phyloP scores from a whole-genome alignment of 2,329 filamentous ascomycete species.

The Ceratocystis albifundus region DNA sequence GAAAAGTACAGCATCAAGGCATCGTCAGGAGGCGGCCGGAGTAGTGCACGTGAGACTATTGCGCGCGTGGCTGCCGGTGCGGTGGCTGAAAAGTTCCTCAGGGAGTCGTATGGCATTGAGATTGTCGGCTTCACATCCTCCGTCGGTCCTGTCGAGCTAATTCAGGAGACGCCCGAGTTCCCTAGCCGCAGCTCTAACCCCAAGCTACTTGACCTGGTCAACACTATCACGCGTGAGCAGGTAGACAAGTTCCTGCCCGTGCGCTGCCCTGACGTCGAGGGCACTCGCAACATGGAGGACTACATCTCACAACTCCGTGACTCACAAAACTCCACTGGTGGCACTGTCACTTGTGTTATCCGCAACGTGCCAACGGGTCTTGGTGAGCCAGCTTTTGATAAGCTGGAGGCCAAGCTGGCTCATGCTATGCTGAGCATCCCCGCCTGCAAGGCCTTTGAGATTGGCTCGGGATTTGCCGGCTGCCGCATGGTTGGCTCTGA shows the following conservation, averaged over 20 bases:
- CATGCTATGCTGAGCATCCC: constrained; percentile 95
- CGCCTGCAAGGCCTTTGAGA: constrained; percentile 89
- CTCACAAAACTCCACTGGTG: constrained; percentile 76
- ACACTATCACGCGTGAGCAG: constrained; percentile 57
- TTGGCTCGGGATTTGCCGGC: constrained; percentile 84
- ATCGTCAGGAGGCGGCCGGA: constrained; percentile 76
- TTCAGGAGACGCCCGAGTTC: constrained; percentile 56
- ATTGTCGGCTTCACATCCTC: constrained; percentile 85
- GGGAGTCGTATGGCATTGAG: constrained; percentile 68
- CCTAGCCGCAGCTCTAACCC: constrained; percentile 64
- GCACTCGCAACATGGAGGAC: constrained; percentile 61
- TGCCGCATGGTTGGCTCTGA: constrained; percentile 75
- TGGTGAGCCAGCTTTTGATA: constrained; percentile 91
- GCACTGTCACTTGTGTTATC: constrained; percentile 89
- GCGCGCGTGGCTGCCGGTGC: constrained; percentile 82
- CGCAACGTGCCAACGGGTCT: constrained; percentile 73
- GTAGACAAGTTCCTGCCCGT: constrained; percentile 82
- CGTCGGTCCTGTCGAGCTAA: constrained; percentile 67
- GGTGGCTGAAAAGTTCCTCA: constrained; percentile 86
- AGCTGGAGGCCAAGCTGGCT: constrained; percentile 79
- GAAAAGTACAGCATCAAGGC: constrained; percentile 96
- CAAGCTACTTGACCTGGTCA: constrained; percentile 61
- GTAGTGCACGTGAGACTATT: constrained; percentile 90
- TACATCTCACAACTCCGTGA: constrained; percentile 69
- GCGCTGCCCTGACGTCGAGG: constrained; percentile 63